Base-by-base conservation (phyloP, 202 grass and related monocot species). In the Setaria viridis region DNA sequence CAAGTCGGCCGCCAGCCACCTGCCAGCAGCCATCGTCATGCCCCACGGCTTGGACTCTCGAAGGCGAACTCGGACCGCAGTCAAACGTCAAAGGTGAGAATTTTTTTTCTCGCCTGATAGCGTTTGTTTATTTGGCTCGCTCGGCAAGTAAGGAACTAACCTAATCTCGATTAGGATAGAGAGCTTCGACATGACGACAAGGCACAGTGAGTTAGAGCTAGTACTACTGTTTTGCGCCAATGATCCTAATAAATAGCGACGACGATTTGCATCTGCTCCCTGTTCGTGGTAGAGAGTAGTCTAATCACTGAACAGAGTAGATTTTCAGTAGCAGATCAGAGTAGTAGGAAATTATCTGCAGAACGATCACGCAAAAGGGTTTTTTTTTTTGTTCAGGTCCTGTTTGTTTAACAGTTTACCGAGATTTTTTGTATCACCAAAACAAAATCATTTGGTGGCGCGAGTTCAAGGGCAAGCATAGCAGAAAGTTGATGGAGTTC, bases 121-220 rank as follows among this genome's bases (percentile, higher is more conserved):
- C 70, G 75, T 34, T 77, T 70, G 9, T 15, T 51, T 49, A 62
- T 6, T 82, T 60, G 42, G 9, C 9, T 41, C 33, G 53, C 51
- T 37, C 42, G 3, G 51, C 57, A 82, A 62, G 46, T 34, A 51
- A 62, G 33, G 19, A 70, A 39, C 50, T 79, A 7, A 33, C 82
- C 9, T 80, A 64, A 77, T 64, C 82, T 80, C 42, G 33, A 67
- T 1, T 33, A 63, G 6, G 60, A 51, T 33, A 47, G 17, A 57
- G 39, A 56, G 35, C 25, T 72, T n/a, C 6, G 3, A 16, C 34
- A 0, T 32, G 19, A 17, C 7, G 70, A 70, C 5, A 43, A 41
- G 62, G n/a, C 34, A 60, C 70, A 81, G 50, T 46, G 65, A 35
- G 16, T 25, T 85, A 6, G n/a, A 80, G 45, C 42, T 34, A 25